Percentiles rank a stretch among this genome's conserved stretches.
phyloP scores from a whole-genome alignment of 2,329 filamentous ascomycete genomes.

The Colletotrichum tropicale region DNA sequence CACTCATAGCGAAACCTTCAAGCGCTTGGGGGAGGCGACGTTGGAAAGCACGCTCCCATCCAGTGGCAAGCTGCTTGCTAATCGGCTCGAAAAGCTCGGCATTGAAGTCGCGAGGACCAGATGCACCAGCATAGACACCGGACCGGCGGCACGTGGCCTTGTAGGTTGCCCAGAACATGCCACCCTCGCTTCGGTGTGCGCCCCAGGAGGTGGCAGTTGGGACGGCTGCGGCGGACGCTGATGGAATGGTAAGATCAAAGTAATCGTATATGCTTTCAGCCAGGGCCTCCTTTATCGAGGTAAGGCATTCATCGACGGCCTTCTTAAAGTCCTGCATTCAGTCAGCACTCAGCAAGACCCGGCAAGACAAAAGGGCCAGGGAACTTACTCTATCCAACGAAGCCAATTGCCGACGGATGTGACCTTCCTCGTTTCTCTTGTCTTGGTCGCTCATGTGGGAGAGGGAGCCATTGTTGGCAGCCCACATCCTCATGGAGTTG shows the following conservation, averaged over 20 bases:
- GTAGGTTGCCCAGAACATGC: constrained; percentile 29
- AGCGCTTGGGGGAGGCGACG: constrained; percentile 22
- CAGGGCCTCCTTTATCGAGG: constrained; percentile 19
- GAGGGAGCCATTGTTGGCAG: constrained; percentile 23
- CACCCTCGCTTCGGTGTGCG: constrained; percentile 15
- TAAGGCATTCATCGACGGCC: constrained; percentile 18
- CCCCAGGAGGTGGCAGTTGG: constrained; percentile 26
- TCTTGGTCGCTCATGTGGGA: constrained; percentile 19
- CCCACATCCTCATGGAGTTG: constrained; percentile 29
- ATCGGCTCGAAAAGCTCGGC: constrained; percentile 29
- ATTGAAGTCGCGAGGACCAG: constrained; percentile 28
- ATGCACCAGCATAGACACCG: constrained; percentile 22
- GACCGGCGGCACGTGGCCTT: constrained; percentile 26
- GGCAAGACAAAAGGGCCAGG: neutral
- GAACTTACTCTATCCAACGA: constrained; percentile 11
- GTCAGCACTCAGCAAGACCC: neutral
- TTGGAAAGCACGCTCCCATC: constrained; percentile 31
- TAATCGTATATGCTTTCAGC: constrained; percentile 24
- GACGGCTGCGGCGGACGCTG: constrained; percentile 21
- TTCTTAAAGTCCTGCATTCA: constrained; percentile 20
- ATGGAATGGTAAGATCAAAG: constrained; percentile 24
- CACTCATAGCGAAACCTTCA: neutral
- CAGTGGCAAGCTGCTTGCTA: constrained; percentile 17
- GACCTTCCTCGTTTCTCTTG: constrained; percentile 18
- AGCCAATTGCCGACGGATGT: constrained; percentile 16